phyloP scores from a whole-genome alignment of 345 rosid species.

The Carallia brachiata region DNA sequence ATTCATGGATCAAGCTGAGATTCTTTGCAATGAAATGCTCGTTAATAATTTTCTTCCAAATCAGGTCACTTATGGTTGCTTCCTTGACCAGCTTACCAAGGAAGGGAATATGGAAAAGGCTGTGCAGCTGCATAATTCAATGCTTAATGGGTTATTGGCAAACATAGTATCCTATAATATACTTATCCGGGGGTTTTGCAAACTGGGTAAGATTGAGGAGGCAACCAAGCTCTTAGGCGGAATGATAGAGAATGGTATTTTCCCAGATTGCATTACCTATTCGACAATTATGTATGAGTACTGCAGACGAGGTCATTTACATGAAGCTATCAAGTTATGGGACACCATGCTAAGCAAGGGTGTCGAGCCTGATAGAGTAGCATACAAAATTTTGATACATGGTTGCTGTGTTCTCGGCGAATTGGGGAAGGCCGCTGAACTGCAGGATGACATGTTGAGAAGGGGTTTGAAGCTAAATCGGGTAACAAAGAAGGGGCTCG shows the following conservation, averaged over 20 bases:
- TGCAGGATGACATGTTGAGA: conserved; percentile 68
- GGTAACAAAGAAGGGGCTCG: conserved; percentile 16
- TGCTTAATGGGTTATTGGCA: conserved; percentile 60
- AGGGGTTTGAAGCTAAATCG: conserved; percentile 45
- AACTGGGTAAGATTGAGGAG: conserved; percentile 61
- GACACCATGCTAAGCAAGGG: conserved; percentile 62
- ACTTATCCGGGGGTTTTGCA: conserved; percentile 74
- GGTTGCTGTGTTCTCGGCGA: conserved; percentile 72
- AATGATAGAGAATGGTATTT: conserved; percentile 55
- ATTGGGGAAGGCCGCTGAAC: conserved; percentile 50
- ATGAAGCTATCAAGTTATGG: conserved; percentile 68
- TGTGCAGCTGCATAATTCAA: conserved; percentile 56
- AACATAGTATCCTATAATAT: conserved; percentile 73
- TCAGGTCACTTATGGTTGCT: conserved; percentile 74
- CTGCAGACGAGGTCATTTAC: conserved; percentile 52
- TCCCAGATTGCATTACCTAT: conserved; percentile 83
- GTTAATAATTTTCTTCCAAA: conserved; percentile 49
- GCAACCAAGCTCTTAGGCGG: conserved; percentile 52
- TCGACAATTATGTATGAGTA: conserved; percentile 74
- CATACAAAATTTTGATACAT: conserved; percentile 62
- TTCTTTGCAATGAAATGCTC: conserved; percentile 59
- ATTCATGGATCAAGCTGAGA: conserved; percentile 60
- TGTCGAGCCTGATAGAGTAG: conserved; percentile 61
- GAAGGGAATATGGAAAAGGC: conserved; percentile 74
- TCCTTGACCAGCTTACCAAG: conserved; percentile 64